Evolutionary conservation across 2,329 filamentous ascomycete species (phyloP), one percentile per base, ranked within the genome.

Genomic region (Fusarium irregulare): DNA sequence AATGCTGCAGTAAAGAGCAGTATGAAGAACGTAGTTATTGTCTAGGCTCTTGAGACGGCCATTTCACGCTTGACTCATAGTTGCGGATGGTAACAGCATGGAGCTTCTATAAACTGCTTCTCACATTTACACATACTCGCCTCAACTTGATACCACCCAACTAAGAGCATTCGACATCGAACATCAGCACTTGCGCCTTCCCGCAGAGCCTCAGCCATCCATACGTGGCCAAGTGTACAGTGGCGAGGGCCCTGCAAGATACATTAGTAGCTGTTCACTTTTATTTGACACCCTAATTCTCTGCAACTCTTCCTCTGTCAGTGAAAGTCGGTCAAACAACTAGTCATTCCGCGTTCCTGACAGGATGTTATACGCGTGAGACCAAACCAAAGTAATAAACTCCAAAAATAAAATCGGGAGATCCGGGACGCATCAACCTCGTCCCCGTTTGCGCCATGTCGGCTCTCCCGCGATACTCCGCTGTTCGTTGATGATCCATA

Each of bases 151-250:
- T 68, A 71, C 67, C 58, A 60, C 67, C 67, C 48, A 32, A 44
- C 45, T 56, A 69, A 48, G 28, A 55, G 54, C 49, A 61, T 42
- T 34, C 37, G 47, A 51, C 20, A 40, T 45, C 49, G 50, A 37
- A 56, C 40, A 50, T 34, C 48, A 64, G 54, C 45, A 56, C 51
- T 41, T 56, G 42, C 40, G 64, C 63, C 58, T 68, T 70, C 63
- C 67, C 67, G 67, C 67, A 70, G 67, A 70, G 67, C 67, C 67
- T 71, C 67, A 68, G 58, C 67, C 67, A 71, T 54, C 63, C 67
- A 70, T 58, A 44, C 37, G 40, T 58, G 40, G 67, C 50, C 67
- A 70, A 59, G 67, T 70, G 67, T 64, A 68, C 67, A 47, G 67
- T 64, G 63, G 67, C 54, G 28, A 64, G 53, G 46, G 37, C 40